phyloP scores from a whole-genome alignment of 176 grass and related monocot species.

The Triticum aestivum region IWGSC_CS_RefSeq_v2.1 NC_057813.1:432380077-432380576 shows the following conservation, averaged over 20 bases:
- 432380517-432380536: slow-evolving; percentile 65
- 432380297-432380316: no score
- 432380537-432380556: slow-evolving; percentile 81
- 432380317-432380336: no score
- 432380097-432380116: neutral
- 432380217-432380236: neutral
- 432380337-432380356: no score
- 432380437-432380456: slow-evolving; percentile 7
- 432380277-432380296: no score
- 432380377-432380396: neutral
- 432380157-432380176: neutral
- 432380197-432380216: neutral
- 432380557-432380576: slow-evolving; percentile 56
- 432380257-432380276: no score
- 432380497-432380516: slow-evolving; percentile 45
- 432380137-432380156: neutral
- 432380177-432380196: neutral
- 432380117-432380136: neutral
- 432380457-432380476: neutral
- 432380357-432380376: no score
- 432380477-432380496: neutral
- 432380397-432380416: neutral
- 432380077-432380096: neutral
- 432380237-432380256: no score
- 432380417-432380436: neutral